These are phyloP conservation scores for Phylloporus scabripes DNA, from an alignment of 768 basidiomycete genomes.

Conservation along the genomic window DNA sequence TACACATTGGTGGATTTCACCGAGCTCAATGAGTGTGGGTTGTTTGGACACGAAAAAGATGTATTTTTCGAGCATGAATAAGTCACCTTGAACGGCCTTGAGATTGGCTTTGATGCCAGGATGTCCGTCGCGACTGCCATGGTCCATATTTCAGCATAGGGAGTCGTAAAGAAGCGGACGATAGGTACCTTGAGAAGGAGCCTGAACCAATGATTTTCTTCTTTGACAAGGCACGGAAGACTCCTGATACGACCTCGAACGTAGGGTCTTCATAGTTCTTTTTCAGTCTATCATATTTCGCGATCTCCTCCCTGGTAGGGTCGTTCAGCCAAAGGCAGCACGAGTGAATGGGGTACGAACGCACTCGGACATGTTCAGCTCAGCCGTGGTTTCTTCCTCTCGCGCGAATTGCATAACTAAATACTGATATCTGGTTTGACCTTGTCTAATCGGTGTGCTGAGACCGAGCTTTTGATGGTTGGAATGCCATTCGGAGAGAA, in stretches of 20 bases:
- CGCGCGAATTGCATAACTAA: constrained; percentile 97
- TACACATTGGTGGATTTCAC: constrained; percentile 82
- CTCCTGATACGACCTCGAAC: constrained; percentile 89
- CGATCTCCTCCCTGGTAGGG: constrained; percentile 60
- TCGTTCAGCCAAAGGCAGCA: not conserved
- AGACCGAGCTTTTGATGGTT: constrained; percentile 66
- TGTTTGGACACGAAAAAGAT: constrained; percentile 97
- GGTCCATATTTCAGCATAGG: not conserved
- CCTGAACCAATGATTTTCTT: constrained; percentile 91
- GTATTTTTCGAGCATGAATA: constrained; percentile 97
- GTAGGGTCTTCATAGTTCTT: constrained; percentile 94
- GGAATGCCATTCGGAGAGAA: not conserved
- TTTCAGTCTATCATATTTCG: constrained; percentile 77
- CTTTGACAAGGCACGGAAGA: constrained; percentile 85
- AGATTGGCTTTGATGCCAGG: constrained; percentile 97
- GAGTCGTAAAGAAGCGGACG: not conserved
- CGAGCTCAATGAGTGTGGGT: constrained; percentile 84
- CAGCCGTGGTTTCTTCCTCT: constrained; percentile 95
- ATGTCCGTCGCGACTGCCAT: constrained; percentile 73
- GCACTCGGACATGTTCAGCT: constrained; percentile 88
- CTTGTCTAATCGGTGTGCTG: constrained; percentile 92
- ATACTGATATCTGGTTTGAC: constrained; percentile 96
- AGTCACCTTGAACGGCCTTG: constrained; percentile 93
- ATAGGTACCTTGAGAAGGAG: constrained; percentile 71
- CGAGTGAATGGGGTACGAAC: constrained; percentile 24